Conservation (phyloP, 495 filamentous ascomycete genomes). For the Ramalina intermedia region DNA sequence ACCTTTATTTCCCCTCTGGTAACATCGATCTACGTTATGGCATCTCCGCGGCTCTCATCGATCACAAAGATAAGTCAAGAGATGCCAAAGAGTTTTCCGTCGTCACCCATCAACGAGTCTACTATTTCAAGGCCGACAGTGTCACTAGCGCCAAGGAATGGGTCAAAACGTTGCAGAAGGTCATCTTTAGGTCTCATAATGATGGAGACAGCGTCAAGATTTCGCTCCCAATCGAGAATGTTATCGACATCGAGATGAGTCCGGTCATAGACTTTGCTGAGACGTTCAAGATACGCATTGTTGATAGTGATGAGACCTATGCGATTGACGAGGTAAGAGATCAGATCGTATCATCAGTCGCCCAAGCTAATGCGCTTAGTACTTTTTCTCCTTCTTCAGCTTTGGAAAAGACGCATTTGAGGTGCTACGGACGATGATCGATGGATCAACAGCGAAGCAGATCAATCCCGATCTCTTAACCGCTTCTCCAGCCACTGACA, state of each 20-base stretch:
- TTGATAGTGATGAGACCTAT: slow-evolving; percentile 85
- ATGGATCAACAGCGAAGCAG: slow-evolving; percentile 44
- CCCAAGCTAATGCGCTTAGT: slow-evolving; percentile 32
- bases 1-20: slow-evolving; percentile 83
- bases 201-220: slow-evolving; percentile 97
- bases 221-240: slow-evolving; percentile 70
- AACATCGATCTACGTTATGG: slow-evolving; percentile 88
- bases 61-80: slow-evolving; percentile 53
- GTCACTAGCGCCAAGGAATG: slow-evolving; percentile 84
- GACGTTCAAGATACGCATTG: slow-evolving; percentile 82
- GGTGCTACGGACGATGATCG: slow-evolving; percentile 59
- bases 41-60: slow-evolving; percentile 60
- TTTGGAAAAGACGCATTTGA: slow-evolving; percentile 74
- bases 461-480: slow-evolving; percentile 21
- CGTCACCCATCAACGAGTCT: slow-evolving; percentile 67
- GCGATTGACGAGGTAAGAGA: slow-evolving; percentile 78
- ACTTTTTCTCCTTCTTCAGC: slow-evolving; percentile 92
- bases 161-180: slow-evolving; percentile 86
- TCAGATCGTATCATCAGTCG: neutral
- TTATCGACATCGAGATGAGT: slow-evolving; percentile 86
- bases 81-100: slow-evolving; percentile 65
- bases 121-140: slow-evolving; percentile 84
- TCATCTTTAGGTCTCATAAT: slow-evolving; percentile 92
- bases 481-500: slow-evolving; percentile 11
- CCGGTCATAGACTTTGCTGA: slow-evolving; percentile 86